Percentiles rank a stretch among this genome's conserved stretches.
phyloP scores from a whole-genome alignment of 106 monocot species.

The Dioscorea dumetorum region DNA sequence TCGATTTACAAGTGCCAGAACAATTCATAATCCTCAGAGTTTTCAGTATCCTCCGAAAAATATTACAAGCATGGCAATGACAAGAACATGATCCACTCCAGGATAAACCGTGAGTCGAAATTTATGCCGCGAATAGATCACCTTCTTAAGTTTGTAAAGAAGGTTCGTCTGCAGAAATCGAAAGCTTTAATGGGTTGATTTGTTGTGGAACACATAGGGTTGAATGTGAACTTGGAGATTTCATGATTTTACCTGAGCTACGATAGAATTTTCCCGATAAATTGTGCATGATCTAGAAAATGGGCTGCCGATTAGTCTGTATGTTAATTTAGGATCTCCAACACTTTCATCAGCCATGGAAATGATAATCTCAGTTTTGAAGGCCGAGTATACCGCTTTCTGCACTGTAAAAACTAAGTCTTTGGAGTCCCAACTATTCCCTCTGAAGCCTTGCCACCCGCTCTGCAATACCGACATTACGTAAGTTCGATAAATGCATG shows the following conservation, averaged over 20 bases:
- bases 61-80: constrained; percentile 49
- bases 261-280: constrained; percentile 39
- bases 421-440: constrained; percentile 29
- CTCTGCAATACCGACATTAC: constrained; percentile 22
- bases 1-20: too few species aligned
- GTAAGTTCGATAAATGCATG: not conserved
- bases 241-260: constrained; percentile 61
- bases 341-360: constrained; percentile 16
- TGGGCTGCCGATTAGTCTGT: constrained; percentile 58
- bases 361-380: constrained; percentile 43
- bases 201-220: not conserved
- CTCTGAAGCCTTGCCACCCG: constrained; percentile 63
- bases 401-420: constrained; percentile 53
- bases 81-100: constrained; percentile 57
- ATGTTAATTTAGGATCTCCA: constrained; percentile 24
- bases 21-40: too few species aligned
- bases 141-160: constrained; percentile 62
- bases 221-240: not conserved
- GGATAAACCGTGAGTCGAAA: constrained; percentile 88
- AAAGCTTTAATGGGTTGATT: not conserved
- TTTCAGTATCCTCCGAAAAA: constrained; percentile 29
- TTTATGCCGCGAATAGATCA: constrained; percentile 54
- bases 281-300: constrained; percentile 70
- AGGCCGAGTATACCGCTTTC: constrained; percentile 16
- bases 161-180: constrained; percentile 55